Evolutionary conservation across 805 yeast genomes (phyloP).

Genomic region (Candida parachauliodes): DNA sequence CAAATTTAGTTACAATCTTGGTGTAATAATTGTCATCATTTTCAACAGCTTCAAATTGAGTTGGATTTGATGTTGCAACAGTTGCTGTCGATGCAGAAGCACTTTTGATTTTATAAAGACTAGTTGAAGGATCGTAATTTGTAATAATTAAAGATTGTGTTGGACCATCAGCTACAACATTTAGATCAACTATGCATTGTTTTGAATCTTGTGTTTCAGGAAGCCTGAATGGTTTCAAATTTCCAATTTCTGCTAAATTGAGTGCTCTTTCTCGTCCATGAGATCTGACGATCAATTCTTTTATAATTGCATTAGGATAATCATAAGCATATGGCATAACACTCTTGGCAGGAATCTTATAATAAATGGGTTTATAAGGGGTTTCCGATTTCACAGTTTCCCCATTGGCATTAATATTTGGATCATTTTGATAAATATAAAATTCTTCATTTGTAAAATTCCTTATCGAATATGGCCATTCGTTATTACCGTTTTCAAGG

Average conservation of each 20-base stretch:
- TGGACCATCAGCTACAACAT: constrained; percentile 96
- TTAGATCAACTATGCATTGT: constrained; percentile 67
- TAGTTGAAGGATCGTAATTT: constrained; percentile 72
- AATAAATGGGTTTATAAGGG: constrained; percentile 72
- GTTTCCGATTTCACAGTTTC: constrained; percentile 45
- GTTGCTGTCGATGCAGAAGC: constrained; percentile 27
- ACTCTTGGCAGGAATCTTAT: constrained; percentile 80
- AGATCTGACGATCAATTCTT: constrained; percentile 71
- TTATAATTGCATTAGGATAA: constrained; percentile 83
- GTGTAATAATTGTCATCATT: constrained; percentile 52
- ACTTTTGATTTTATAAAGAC: constrained; percentile 61
- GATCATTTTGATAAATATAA: constrained; percentile 81
- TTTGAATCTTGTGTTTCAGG: constrained; percentile 44
- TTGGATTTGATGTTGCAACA: constrained; percentile 15
- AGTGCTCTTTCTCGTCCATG: constrained; percentile 73
- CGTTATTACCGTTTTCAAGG: constrained; percentile 63
- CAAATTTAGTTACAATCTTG: constrained; percentile 59
- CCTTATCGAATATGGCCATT: constrained; percentile 92
- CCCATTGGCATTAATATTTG: constrained; percentile 62
- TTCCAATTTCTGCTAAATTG: constrained; percentile 91
- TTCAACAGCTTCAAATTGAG: constrained; percentile 52
- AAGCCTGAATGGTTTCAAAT: constrained; percentile 78
- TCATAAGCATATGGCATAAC: constrained; percentile 99
- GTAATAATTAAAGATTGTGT: constrained; percentile 83
- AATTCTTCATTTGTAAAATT: constrained; percentile 89